Evolutionary conservation across 2,329 filamentous ascomycete genomes (phyloP), one percentile per base, ranked within the genome.

Genomic region (Cercospora sesami): DNA sequence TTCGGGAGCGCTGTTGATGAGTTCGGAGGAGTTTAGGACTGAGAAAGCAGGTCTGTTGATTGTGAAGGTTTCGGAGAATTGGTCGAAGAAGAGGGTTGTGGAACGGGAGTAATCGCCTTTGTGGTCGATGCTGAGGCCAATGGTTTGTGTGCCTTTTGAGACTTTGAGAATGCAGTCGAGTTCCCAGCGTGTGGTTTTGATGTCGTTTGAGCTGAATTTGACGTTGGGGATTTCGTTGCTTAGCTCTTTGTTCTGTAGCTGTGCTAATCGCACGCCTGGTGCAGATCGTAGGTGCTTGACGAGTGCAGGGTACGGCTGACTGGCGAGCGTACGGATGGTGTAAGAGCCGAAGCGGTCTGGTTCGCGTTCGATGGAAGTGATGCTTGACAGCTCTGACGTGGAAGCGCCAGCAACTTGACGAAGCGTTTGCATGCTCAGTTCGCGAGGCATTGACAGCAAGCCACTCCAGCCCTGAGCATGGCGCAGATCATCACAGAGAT

Each of bases 391-490:
- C 0, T 75, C 60, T 0, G 81, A 81, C 5, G 58, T 70, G 4
- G 80, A 77, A 0, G 82, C 79, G 4, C 78, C 72, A 0, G 75
- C 77, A 2, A 85, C 81, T 10, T 79, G 72, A 4, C 73, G 68
- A 2, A 81, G 66, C 0, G 79, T 80, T 67, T 77, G 75, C n/a
- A 86, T 67, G n/a, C 75, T 75, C 0, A 85, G 67, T 21, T 81
- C 80, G 16, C 83, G 76, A 0, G 83, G 83, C 5, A 85, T 68
- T 1, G 83, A 83, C 8, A 85, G 75, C 65, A 81, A 73, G 1
- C 84, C 83, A 21, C 81, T 85, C 83, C 84, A 86, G 10, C 81
- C 82, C 70, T 85, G 83, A 0, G 75, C 72, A 65, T 82, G 78
- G 3, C 83, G 80, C 14, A 80, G 70, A 2, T 75, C 69, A 65